A percentile compares a stretch with the other conserved stretches of the same genome.
phyloP scores from a whole-genome alignment of 345 rosid genomes.

The Aurinia saxatilis region DNA sequence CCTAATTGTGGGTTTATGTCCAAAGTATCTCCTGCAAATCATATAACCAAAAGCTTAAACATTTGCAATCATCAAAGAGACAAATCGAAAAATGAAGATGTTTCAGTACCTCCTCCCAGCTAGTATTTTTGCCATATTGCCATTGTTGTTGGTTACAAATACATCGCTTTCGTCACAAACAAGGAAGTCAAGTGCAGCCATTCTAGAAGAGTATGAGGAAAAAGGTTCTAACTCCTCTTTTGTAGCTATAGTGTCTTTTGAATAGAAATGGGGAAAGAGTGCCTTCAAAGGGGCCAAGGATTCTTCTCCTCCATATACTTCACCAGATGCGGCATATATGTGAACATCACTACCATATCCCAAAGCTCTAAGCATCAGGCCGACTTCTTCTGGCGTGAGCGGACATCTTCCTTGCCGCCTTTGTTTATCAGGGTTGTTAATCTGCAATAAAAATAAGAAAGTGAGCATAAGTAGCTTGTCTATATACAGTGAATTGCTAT shows the following conservation, averaged over 20 bases:
- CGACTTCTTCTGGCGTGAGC: slow-evolving; percentile 93
- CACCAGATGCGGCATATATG: slow-evolving; percentile 96
- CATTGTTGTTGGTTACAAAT: slow-evolving; percentile 94
- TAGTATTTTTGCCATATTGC: slow-evolving; percentile 92
- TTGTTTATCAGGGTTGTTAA: slow-evolving; percentile 72
- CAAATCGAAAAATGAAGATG: not conserved
- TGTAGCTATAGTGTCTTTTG: slow-evolving; percentile 75
- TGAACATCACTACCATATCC: slow-evolving; percentile 90
- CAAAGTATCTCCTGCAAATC: slow-evolving; percentile 76
- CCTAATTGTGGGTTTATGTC: slow-evolving; percentile 90
- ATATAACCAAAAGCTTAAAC: slow-evolving; percentile 3
- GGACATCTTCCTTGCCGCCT: slow-evolving; percentile 99
- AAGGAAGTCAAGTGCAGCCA: slow-evolving; percentile 98
- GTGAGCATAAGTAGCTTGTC: not conserved
- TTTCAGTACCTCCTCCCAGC: slow-evolving; percentile 77
- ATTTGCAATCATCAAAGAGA: not conserved
- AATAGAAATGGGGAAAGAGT: slow-evolving; percentile 80
- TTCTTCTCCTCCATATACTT: slow-evolving; percentile 86
- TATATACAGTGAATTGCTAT: not conserved
- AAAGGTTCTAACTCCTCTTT: slow-evolving; percentile 75
- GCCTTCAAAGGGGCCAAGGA: slow-evolving; percentile 73
- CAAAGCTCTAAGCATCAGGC: slow-evolving; percentile 92
- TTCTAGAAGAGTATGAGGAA: slow-evolving; percentile 81
- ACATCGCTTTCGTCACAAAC: slow-evolving; percentile 96
- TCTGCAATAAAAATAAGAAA: slow-evolving; percentile 39